Percentiles rank a stretch among this genome's conserved stretches.
Conservation (phyloP, 305 asterid species). For the Plantago coronopus region DNA sequence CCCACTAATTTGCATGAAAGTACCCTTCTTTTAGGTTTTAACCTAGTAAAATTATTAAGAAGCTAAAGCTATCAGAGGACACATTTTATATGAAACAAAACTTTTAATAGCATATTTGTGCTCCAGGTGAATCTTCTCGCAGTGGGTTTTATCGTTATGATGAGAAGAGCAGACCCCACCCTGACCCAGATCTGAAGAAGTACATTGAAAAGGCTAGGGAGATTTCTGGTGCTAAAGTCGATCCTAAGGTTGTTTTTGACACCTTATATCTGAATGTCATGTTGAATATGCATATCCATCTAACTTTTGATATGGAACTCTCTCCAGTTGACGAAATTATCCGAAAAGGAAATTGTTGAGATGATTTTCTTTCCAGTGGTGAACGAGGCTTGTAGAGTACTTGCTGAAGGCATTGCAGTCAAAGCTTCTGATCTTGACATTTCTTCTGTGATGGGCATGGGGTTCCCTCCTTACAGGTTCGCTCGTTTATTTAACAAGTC, state of each 20-base stretch:
- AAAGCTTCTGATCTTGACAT: conserved; percentile 95
- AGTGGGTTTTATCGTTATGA: conserved; percentile 78
- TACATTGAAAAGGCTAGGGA: conserved; percentile 80
- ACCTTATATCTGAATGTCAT: background rate
- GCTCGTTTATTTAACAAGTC: too few relatives aligned
- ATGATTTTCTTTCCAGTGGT: conserved; percentile 98
- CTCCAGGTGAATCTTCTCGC: conserved; percentile 79
- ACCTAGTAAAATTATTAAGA: too few relatives aligned
- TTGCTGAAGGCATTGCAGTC: conserved; percentile 85
- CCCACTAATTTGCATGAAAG: background rate
- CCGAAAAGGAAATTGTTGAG: conserved; percentile 88
- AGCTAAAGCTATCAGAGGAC: too few relatives aligned
- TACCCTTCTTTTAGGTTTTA: too few relatives aligned
- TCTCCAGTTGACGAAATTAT: conserved; percentile 54
- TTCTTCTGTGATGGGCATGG: conserved; percentile 98
- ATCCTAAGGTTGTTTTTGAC: conserved; percentile 59
- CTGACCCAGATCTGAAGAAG: conserved; percentile 84
- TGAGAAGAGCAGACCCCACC: conserved; percentile 83
- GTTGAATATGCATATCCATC: background rate
- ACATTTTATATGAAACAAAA: too few relatives aligned
- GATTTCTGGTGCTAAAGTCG: conserved; percentile 67
- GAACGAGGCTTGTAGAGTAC: conserved; percentile 96
- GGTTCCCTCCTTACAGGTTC: conserved; percentile 95
- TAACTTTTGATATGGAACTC: conserved; percentile 15
- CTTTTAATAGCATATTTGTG: background rate